Evolutionary conservation across 2,329 filamentous ascomycete genomes (phyloP).

Genomic region (Trichophyton benhamiae): DNA sequence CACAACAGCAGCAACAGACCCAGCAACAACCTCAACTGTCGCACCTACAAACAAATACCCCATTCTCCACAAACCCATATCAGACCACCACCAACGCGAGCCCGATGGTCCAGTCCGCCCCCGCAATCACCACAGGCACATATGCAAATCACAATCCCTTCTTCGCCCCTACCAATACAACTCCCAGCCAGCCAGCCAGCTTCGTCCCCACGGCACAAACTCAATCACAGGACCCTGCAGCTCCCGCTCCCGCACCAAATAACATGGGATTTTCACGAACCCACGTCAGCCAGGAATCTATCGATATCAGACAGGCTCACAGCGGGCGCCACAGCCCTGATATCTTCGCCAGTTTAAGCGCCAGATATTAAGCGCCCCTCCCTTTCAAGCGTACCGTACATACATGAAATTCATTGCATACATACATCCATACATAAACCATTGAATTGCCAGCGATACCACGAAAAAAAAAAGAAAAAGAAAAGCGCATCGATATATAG

Average conservation of each 20-base stretch:
- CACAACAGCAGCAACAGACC: constrained; percentile 16
- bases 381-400: constrained; percentile 16
- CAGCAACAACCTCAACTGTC: constrained; percentile 18
- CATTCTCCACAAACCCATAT: background rate
- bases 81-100: background rate
- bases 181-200: constrained; percentile 13
- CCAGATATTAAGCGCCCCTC: constrained; percentile 24
- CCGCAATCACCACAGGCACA: constrained; percentile 16
- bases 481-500: background rate
- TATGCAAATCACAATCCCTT: constrained; percentile 20
- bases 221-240: background rate
- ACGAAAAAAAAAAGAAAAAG: background rate
- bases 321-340: constrained; percentile 40
- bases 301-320: constrained; percentile 36
- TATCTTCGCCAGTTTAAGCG: constrained; percentile 39
- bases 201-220: background rate
- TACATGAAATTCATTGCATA: background rate
- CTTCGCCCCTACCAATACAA: constrained; percentile 14
- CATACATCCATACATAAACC: background rate
- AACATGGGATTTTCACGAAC: constrained; percentile 12
- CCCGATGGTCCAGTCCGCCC: constrained; percentile 3
- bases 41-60: constrained; percentile 10
- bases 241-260: background rate
- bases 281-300: constrained; percentile 38
- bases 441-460: background rate